Evolutionary conservation across 768 basidiomycete species (phyloP), one percentile per base, ranked within the genome.

Genomic region (Trametes maxima): DNA sequence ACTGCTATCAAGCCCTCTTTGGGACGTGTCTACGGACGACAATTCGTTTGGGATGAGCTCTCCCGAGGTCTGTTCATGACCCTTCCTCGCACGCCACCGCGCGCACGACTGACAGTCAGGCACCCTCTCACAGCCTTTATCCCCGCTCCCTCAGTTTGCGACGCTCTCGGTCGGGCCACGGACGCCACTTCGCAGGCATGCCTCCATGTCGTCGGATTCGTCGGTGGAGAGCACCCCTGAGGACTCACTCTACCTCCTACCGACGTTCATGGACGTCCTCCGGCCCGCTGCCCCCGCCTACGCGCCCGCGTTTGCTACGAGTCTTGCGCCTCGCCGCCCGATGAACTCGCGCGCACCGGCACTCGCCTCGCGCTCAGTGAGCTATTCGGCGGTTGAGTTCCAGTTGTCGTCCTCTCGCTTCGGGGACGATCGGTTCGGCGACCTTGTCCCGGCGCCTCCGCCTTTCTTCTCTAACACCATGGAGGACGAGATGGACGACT

Each of bases 161-260:
- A 78, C 79, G 16, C 74, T 88, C n/a, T 80, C 85, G 24, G 77
- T 88, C 57, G 75, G 80, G 12, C 84, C 86, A 28, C 74, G 77
- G 64, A 82, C 83, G 36, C 85, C 84, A 21, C 73, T 73, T n/a
- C 67, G 58, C 49, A 67, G 60, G 40, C 63, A 49, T 40, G 56
- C 63, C 54, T 65, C 60, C 21, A 55, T 59, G 35, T 66, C 62
- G 59, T 70, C 69, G 3, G 47, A 66, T 11, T 67, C 60, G 35
- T 69, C 70, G 6, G 57, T 68, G 28, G 60, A 63, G 40, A 67
- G 64, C 63, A 50, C 65, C 10, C 60, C 62, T 46, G 63, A 64
- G 28, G 61, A 54, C 44, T 37, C 67, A 1, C 64, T 68, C 10
- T 60, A 54, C 45, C 44, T 63, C 14, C 33, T 65, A 25, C 68